Base-by-base conservation (phyloP, 768 basidiomycete genomes). In the Paxillus rubicundulus region DNA sequence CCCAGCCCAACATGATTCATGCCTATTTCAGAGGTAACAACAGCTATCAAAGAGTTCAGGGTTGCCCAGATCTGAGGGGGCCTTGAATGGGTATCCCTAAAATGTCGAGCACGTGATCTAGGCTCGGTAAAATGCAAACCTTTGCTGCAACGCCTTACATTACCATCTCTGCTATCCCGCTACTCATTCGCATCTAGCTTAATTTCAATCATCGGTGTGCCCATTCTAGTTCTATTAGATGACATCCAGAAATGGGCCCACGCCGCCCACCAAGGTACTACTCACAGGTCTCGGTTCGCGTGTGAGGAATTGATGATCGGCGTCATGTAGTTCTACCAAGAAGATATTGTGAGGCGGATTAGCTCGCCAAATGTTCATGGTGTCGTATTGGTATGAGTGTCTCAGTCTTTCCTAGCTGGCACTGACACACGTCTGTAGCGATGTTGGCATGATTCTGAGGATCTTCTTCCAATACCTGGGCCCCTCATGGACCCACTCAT, bases 401-500 rank as follows among this genome's bases (percentile, higher is more conserved):
- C 28, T 27, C 38, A 21, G 18, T 28, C 18, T 52, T 20, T 57
- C 52, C 12, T 45, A 28, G 47, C 30, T 34, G 45, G 37, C 27
- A 34, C 57, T 56, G 52, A 64, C 44, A 33, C 4, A 7, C 47
- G 39, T n/a, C 36, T 47, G 9, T 64, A 94, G 92, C 82, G 89
- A 70, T 90, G 86, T 61, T 94, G 92, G 92, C 86, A 90, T 56
- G 90, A 93, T 66, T 83, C 85, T 9, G 91, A 94, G 57, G 89
- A 91, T 53, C 64, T 81, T 13, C 77, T 77, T 30, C 69, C 70
- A 0, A 71, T 75, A 3, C 66, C 72, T 24, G 70, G 72, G 33
- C 68, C 69, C 16, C 61, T 75, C 50, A 59, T 74, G 38, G 88
- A 92, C 68, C 87, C 89, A 12, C 75, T 92, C 47, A 82, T 90